Conservation (phyloP, 2,329 filamentous ascomycete species). For the Chaetomium strumarium region DNA sequence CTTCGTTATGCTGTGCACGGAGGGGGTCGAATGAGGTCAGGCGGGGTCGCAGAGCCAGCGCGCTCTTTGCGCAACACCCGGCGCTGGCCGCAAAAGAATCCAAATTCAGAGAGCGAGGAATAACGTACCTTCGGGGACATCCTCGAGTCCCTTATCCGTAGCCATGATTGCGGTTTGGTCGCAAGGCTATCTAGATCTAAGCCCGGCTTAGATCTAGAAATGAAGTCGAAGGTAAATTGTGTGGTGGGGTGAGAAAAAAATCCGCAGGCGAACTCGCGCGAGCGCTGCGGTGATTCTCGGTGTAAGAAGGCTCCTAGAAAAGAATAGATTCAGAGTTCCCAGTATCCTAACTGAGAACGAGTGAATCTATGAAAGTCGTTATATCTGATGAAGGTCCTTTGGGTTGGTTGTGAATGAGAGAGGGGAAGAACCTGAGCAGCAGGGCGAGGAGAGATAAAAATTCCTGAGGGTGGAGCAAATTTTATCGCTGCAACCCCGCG, state of each 20-base stretch:
- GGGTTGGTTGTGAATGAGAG: constrained; percentile 17
- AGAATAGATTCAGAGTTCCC: constrained; percentile 47
- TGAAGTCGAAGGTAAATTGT: constrained; percentile 26
- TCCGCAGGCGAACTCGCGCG: constrained; percentile 31
- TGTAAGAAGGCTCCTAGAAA: constrained; percentile 29
- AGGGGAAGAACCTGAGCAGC: constrained; percentile 16
- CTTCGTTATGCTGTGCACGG: neutral
- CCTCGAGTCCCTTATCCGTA: constrained; percentile 96
- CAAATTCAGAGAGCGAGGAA: neutral
- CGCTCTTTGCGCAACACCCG: neutral
- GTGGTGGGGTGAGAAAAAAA: constrained; percentile 37
- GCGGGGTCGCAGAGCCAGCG: constrained; percentile 9
- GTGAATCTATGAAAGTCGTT: constrained; percentile 33
- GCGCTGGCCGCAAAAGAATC: constrained; percentile 7
- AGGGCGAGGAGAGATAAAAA: constrained; percentile 20
- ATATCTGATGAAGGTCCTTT: constrained; percentile 26
- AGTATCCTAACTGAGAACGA: constrained; percentile 37
- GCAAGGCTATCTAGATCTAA: constrained; percentile 64
- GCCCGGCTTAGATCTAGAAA: constrained; percentile 69
- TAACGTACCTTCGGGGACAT: constrained; percentile 85
- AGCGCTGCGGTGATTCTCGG: constrained; percentile 27
- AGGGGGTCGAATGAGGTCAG: constrained; percentile 1
- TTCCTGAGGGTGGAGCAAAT: constrained; percentile 22
- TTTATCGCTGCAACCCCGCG: constrained; percentile 20
- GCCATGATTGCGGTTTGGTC: constrained; percentile 83